Evolutionary conservation across 2,329 filamentous ascomycete species (phyloP).

Genomic region (Diaporthe vaccinii): DNA sequence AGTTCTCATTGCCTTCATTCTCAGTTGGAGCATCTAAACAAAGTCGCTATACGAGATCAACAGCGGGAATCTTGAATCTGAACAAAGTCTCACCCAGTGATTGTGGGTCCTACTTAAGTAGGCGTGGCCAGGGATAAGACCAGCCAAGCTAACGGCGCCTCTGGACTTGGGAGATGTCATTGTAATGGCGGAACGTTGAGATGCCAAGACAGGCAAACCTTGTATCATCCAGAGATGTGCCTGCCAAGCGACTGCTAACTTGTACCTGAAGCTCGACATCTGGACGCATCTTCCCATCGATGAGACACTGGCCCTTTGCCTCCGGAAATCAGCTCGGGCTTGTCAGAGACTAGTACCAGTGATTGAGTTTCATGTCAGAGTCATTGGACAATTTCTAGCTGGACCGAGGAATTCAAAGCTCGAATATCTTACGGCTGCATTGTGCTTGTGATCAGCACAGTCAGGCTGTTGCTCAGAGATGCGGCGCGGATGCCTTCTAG

Average conservation of each 20-base stretch:
- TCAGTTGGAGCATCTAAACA: too few species aligned
- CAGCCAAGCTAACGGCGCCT: not conserved
- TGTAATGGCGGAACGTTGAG: not conserved
- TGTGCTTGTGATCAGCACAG: not conserved
- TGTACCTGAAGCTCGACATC: not conserved
- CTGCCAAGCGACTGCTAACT: not conserved
- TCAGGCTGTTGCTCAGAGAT: not conserved
- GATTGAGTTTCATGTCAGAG: not conserved
- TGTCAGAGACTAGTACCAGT: not conserved
- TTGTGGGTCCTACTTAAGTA: not conserved
- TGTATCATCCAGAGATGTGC: not conserved
- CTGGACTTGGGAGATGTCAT: too few species aligned
- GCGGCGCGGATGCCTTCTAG: too few species aligned
- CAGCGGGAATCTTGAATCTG: not conserved
- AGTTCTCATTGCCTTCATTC: not conserved
- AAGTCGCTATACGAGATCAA: not conserved
- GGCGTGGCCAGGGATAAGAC: not conserved
- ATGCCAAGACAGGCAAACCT: not conserved
- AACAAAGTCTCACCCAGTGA: not conserved
- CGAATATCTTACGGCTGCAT: too few species aligned
- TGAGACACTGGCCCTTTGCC: not conserved
- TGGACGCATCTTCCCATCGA: not conserved
- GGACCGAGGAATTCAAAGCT: too few species aligned
- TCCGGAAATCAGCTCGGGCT: not conserved
- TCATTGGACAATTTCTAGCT: too few species aligned